Percentiles rank a stretch among this genome's conserved stretches.
phyloP scores from a whole-genome alignment of 306 rosid genomes.

The Pachyrhizus erosus region DNA sequence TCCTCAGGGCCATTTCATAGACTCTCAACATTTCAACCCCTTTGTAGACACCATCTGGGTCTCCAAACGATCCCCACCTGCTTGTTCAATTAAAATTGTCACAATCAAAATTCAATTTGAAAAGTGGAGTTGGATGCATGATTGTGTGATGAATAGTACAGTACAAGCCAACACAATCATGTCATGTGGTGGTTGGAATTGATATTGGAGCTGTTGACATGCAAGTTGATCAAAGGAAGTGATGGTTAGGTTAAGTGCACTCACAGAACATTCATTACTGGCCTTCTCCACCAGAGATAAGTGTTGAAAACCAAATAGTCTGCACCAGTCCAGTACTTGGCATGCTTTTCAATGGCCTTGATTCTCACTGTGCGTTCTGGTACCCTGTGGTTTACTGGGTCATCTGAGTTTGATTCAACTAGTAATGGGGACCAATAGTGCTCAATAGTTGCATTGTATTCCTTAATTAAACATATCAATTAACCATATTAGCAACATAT shows the following conservation, averaged over 20 bases:
- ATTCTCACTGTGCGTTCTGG: slow-evolving; percentile 70
- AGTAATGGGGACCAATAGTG: slow-evolving; percentile 85
- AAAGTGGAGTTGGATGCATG: neutral
- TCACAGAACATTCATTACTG: slow-evolving; percentile 66
- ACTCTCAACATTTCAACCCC: slow-evolving; percentile 67
- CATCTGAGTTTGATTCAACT: slow-evolving; percentile 88
- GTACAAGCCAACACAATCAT: neutral
- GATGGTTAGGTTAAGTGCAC: slow-evolving; percentile 33
- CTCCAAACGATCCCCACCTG: slow-evolving; percentile 87
- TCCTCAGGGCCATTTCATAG: slow-evolving; percentile 87
- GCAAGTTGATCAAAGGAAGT: slow-evolving; percentile 12
- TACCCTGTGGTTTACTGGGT: slow-evolving; percentile 74
- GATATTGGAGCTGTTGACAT: slow-evolving; percentile 9
- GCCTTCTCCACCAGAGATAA: slow-evolving; percentile 90
- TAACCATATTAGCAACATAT: neutral
- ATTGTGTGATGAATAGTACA: neutral
- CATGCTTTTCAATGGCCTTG: slow-evolving; percentile 79
- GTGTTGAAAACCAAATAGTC: slow-evolving; percentile 75
- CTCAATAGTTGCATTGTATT: slow-evolving; percentile 78
- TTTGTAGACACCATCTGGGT: slow-evolving; percentile 61
- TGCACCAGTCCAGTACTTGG: slow-evolving; percentile 73
- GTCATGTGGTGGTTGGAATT: slow-evolving; percentile 32
- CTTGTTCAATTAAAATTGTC: slow-evolving; percentile 34
- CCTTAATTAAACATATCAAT: slow-evolving; percentile 49
- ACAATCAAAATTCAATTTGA: slow-evolving; percentile 28